Evolutionary conservation across 208 protist genomes (phyloP).

Genomic region (Trypanosoma lewisi): DNA sequence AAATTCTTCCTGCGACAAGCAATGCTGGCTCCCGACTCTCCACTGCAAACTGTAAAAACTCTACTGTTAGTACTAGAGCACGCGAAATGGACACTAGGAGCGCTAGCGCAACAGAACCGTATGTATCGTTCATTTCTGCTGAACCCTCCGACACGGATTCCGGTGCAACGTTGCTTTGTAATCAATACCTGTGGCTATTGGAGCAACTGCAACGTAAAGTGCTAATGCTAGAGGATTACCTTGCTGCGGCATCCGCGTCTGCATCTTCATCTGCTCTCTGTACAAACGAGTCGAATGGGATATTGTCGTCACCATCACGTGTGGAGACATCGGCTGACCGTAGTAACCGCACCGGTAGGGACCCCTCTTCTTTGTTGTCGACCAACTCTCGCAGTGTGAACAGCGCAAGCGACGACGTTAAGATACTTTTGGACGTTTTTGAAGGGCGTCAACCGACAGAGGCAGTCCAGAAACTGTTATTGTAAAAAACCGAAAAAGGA

Average conservation of each 20-base stretch:
- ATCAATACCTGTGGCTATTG: background rate
- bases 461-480: conserved; percentile 6
- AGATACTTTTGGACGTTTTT: conserved; percentile 20
- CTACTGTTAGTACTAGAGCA: too few relatives aligned
- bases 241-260: background rate
- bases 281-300: background rate
- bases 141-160: conserved; percentile 8
- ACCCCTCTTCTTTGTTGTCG: background rate
- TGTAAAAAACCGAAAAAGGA: background rate
- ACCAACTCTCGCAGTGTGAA: conserved; percentile 4
- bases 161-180: background rate
- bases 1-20: background rate
- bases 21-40: background rate
- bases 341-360: background rate
- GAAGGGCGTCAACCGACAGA: conserved; percentile 12
- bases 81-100: background rate
- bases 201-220: conserved; percentile 10
- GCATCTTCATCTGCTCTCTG: background rate
- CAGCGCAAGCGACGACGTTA: conserved; percentile 18
- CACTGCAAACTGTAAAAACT: too few relatives aligned
- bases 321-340: background rate
- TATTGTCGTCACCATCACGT: background rate
- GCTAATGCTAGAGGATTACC: conserved; percentile 8
- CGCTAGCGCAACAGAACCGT: background rate
- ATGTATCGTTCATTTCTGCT: conserved; percentile 7